Evolutionary conservation across 2,329 filamentous ascomycete genomes (phyloP).

Genomic region (Colletotrichum lindemuthianum): DNA sequence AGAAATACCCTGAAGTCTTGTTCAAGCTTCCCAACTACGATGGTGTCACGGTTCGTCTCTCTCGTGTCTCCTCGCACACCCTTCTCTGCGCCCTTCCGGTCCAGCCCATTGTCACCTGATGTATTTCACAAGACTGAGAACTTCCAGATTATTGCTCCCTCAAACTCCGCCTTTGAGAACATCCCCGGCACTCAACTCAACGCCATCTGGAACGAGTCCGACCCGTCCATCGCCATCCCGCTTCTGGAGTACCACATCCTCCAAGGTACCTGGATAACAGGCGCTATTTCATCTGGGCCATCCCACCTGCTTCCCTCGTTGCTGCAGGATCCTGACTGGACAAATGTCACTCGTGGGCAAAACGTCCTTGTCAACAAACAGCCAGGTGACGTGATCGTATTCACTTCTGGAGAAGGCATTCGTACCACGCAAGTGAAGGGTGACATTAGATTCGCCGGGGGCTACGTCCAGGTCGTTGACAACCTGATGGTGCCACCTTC

Average conservation of each 20-base stretch:
- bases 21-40: conserved; percentile 54
- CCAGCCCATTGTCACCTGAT: not conserved
- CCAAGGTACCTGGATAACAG: conserved; percentile 57
- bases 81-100: not conserved
- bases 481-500: conserved; percentile 60
- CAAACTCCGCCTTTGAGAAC: conserved; percentile 65
- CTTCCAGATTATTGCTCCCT: conserved; percentile 63
- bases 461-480: conserved; percentile 63
- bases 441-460: conserved; percentile 59
- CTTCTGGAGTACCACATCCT: conserved; percentile 73
- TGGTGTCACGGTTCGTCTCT: conserved; percentile 54
- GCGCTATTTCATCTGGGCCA: conserved; percentile 48
- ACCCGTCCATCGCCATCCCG: conserved; percentile 54
- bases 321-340: conserved; percentile 53
- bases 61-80: not conserved
- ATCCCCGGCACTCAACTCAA: conserved; percentile 62
- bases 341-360: conserved; percentile 61
- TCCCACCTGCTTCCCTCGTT: conserved; percentile 55
- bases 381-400: conserved; percentile 51
- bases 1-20: conserved; percentile 59
- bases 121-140: not conserved
- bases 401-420: conserved; percentile 52
- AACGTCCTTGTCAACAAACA: conserved; percentile 58
- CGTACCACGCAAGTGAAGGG: conserved; percentile 53
- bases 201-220: conserved; percentile 56